phyloP scores from a whole-genome alignment of 371 early-diverging fungal species.

The Parasitella parasitica region DNA sequence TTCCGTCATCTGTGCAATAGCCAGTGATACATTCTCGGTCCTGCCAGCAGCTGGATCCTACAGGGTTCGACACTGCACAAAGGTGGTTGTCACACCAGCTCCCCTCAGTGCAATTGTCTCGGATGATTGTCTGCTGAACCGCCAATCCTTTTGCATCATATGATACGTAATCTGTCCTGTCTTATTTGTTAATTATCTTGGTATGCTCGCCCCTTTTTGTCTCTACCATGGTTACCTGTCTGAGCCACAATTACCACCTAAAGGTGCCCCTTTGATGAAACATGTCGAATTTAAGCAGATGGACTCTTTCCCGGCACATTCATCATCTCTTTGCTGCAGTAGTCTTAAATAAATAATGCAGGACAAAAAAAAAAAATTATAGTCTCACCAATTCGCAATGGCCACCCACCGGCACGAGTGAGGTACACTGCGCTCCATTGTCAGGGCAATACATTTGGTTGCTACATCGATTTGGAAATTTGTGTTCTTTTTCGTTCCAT shows the following conservation, averaged over 20 bases:
- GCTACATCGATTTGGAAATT: constrained; percentile 35
- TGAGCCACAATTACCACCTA: constrained; percentile 41
- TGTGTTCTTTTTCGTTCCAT: constrained; percentile 28
- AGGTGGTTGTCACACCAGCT: constrained; percentile 28
- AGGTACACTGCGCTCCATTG: constrained; percentile 31
- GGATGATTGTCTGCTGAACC: constrained; percentile 39
- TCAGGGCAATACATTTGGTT: constrained; percentile 43
- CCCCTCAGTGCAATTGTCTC: constrained; percentile 49
- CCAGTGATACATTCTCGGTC: constrained; percentile 48
- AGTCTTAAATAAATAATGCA: no score
- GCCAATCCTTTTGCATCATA: constrained; percentile 23
- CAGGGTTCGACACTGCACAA: constrained; percentile 30
- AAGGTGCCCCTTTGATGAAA: constrained; percentile 42
- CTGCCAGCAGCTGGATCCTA: constrained; percentile 27
- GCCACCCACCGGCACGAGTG: constrained; percentile 19
- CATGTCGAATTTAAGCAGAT: constrained; percentile 50
- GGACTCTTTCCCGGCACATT: constrained; percentile 33
- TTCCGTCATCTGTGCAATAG: constrained; percentile 32
- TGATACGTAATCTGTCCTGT: constrained; percentile 31
- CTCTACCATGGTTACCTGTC: constrained; percentile 30
- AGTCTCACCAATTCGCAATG: constrained; percentile 30
- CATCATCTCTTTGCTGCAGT: constrained; percentile 48
- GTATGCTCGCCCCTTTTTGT: neutral
- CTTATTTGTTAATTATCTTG: neutral
- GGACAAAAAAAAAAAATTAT: neutral